A percentile compares a stretch with the other conserved stretches of the same genome.
Evolutionary conservation across 2,329 filamentous ascomycete genomes (phyloP).

Genomic region (Calonectria hongkongensis): DNA sequence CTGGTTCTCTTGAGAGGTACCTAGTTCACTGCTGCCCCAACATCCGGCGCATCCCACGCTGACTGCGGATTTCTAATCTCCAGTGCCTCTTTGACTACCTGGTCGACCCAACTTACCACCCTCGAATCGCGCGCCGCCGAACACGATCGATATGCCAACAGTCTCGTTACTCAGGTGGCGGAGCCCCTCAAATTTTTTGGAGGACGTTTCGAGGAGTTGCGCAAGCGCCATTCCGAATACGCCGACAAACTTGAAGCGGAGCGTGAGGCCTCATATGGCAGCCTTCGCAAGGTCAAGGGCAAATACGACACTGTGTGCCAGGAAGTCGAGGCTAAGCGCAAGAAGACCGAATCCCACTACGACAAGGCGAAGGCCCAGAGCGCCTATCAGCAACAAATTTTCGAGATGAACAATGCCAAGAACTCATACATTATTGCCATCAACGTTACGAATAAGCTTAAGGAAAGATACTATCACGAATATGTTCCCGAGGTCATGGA

Average conservation of each 20-base stretch:
- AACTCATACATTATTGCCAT: constrained; percentile 98
- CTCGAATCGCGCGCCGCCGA: constrained; percentile 91
- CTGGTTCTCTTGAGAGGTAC: constrained; percentile 93
- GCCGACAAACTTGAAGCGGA: constrained; percentile 92
- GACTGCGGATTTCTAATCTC: constrained; percentile 43
- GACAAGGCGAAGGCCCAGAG: constrained; percentile 95
- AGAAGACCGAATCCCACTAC: constrained; percentile 95
- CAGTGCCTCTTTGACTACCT: constrained; percentile 95
- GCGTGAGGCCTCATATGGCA: constrained; percentile 86
- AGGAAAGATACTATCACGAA: constrained; percentile 97
- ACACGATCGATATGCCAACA: constrained; percentile 88
- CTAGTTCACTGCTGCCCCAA: neutral
- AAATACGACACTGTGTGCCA: constrained; percentile 96
- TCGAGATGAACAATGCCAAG: constrained; percentile 98
- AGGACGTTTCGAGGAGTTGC: constrained; percentile 89
- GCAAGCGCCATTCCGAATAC: constrained; percentile 93
- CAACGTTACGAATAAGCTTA: constrained; percentile 97
- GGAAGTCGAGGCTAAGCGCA: constrained; percentile 94
- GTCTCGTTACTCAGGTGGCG: constrained; percentile 86
- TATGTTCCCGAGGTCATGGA: constrained; percentile 96
- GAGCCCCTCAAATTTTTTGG: constrained; percentile 88
- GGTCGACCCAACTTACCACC: constrained; percentile 94
- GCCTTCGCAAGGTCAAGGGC: constrained; percentile 91
- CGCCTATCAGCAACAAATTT: constrained; percentile 92
- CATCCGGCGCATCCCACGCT: constrained; percentile 44